phyloP scores from a whole-genome alignment of 306 rosid genomes.

The Fragaria nilgerrensis region DNA sequence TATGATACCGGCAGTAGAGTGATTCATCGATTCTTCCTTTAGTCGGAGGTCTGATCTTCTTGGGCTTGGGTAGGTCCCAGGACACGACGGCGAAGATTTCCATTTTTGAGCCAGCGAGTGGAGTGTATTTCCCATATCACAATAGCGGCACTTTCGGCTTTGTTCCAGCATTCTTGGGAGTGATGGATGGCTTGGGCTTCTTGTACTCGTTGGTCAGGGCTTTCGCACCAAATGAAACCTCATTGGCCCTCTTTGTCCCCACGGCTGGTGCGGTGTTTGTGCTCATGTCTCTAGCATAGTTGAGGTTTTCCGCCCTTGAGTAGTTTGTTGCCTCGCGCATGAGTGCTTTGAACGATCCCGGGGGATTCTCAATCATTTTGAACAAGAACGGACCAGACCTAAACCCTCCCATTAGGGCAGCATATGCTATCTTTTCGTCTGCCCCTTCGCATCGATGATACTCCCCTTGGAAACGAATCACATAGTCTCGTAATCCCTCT shows the following conservation, averaged over 20 bases:
- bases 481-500: too few relatives aligned
- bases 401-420: too few relatives aligned
- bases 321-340: background rate
- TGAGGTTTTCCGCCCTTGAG: background rate
- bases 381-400: too few relatives aligned
- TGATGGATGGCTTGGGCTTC: background rate
- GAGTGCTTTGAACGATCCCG: background rate
- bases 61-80: background rate
- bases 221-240: background rate
- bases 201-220: background rate
- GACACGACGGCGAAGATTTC: background rate
- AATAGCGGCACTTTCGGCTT: background rate
- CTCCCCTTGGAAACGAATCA: too few relatives aligned
- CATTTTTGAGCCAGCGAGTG: rapidly evolving
- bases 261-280: background rate
- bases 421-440: too few relatives aligned
- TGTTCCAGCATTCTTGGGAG: too few relatives aligned
- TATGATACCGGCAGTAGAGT: background rate
- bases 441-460: too few relatives aligned
- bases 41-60: background rate
- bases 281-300: background rate
- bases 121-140: background rate
- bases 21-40: background rate
- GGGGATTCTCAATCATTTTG: too few relatives aligned
- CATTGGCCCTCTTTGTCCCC: background rate